Evolutionary conservation across 2,329 filamentous ascomycete species (phyloP), one percentile per base, ranked within the genome.

Genomic region (Penicillium psychrosexuale): DNA sequence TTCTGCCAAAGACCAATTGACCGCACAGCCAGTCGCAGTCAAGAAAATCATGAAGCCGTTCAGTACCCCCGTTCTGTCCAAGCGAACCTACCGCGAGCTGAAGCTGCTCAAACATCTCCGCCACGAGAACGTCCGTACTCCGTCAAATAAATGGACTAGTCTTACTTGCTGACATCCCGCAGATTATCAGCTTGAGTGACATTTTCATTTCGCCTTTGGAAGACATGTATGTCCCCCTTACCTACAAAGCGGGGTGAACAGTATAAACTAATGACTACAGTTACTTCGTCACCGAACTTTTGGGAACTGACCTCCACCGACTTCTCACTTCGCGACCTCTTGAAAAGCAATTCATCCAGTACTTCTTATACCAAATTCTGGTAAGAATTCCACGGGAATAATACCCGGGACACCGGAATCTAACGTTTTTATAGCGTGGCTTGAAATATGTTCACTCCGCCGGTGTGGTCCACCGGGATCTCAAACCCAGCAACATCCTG

Each of bases 21-120:
- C 94, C 57, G 90, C 85, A 74, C 92, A 97, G 76, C 91, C 92
- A 77, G 94, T 99, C 59, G 94, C 94, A 56, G 92, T 99, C 73
- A 99, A 99, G 84, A 99, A 99, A 85, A 99, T 99, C 72, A 97
- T 99, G 93, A 99, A 97, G 82, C 94, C 94, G 9, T 99, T 99
- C 78, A 97, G 92, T 82, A 99, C 94, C n/a, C 92, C 94, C 1
- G 94, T 99, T 56, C 82, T 99, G 45, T 94, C 94, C 56, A 99
- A 99, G 82, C 85, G 94, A 72, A 99, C 94, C 64, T 99, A 99
- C 76, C 87, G 94, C 71, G 94, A 99, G 77, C 80, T 99, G 72
- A 99, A 97, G 81, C 84, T 99, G 61, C 81, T 99, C 70, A 99
- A 97, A 81, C 94, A 99, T 72, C 81, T 99, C 58, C 87, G 87